These are phyloP conservation scores for Solanum aculeatissimum DNA, from an alignment of 305 asterid genomes.

Conservation along the genomic window DNA sequence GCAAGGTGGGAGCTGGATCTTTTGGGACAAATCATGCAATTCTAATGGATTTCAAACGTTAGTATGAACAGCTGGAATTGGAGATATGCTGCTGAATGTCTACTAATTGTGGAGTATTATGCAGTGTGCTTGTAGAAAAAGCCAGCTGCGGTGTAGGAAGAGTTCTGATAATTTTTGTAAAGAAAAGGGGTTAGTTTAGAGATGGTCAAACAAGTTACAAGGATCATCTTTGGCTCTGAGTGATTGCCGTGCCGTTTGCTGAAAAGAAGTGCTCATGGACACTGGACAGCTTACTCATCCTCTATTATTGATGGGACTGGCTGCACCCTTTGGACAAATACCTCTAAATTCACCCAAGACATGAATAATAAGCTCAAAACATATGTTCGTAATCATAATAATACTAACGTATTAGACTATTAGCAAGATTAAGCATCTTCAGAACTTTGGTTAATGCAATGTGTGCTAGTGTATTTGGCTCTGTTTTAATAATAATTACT, in stretches of 20 bases:
- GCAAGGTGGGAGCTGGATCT: not conserved
- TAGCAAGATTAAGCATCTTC: no score
- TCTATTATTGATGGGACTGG: not conserved
- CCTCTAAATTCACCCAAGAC: not conserved
- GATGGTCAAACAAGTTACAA: not conserved
- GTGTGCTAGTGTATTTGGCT: no score
- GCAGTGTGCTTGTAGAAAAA: not conserved
- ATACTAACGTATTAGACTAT: no score
- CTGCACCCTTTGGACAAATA: not conserved
- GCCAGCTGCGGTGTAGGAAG: not conserved
- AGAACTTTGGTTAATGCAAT: no score
- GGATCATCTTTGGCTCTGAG: no score
- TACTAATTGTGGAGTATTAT: not conserved
- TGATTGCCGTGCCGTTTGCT: no score
- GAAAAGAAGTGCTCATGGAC: no score
- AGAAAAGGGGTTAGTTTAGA: not conserved
- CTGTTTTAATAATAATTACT: no score
- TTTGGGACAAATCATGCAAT: not conserved
- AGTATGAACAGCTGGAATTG: not conserved
- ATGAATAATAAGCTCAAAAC: not conserved
- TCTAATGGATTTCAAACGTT: not conserved
- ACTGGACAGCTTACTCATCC: not conserved
- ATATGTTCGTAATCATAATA: not conserved
- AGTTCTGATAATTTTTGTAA: not conserved
- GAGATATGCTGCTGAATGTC: not conserved